Percentiles rank a stretch among this genome's conserved stretches.
These are phyloP conservation scores for Gymnopus androsaceus DNA, from an alignment of 1,284 basidiomycete genomes.

Conservation along the genomic window DNA sequence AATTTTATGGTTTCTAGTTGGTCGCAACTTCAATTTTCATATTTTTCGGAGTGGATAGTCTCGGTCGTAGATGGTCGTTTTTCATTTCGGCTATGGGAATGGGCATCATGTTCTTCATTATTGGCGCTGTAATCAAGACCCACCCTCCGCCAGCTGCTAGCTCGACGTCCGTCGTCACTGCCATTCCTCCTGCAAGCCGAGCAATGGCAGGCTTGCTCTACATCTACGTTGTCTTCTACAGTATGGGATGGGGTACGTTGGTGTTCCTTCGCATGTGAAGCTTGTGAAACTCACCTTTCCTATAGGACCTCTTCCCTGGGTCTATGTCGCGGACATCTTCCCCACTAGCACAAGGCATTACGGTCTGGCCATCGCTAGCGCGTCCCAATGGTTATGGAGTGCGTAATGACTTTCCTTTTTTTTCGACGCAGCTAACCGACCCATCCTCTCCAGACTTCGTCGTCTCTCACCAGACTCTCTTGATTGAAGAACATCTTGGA, in stretches of 20 bases:
- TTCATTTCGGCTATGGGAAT: conserved; percentile 66
- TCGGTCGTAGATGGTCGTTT: conserved; percentile 62
- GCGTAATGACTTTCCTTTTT: conserved; percentile 26
- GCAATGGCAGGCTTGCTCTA: conserved; percentile 68
- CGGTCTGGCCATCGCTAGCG: conserved; percentile 60
- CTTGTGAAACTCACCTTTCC: background rate
- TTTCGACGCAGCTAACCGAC: background rate
- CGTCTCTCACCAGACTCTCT: conserved; percentile 60
- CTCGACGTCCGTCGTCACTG: conserved; percentile 20
- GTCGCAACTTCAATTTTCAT: conserved; percentile 47
- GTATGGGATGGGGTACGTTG: conserved; percentile 51
- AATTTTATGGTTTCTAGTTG: conserved; percentile 35
- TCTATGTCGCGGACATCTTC: conserved; percentile 68
- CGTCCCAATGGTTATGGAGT: conserved; percentile 71
- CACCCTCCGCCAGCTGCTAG: conserved; percentile 42
- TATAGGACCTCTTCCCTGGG: conserved; percentile 44
- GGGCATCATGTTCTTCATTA: conserved; percentile 68
- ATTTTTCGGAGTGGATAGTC: conserved; percentile 57
- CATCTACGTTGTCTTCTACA: conserved; percentile 62
- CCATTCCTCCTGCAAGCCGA: conserved; percentile 46
- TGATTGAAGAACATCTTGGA: conserved; percentile 51
- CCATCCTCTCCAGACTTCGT: conserved; percentile 52
- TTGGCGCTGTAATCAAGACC: conserved; percentile 65
- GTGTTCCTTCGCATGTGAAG: background rate
- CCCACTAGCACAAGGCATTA: conserved; percentile 69